These are phyloP conservation scores for Stylonectria norvegica DNA, from an alignment of 2,329 filamentous ascomycete genomes.

Conservation along the genomic window DNA sequence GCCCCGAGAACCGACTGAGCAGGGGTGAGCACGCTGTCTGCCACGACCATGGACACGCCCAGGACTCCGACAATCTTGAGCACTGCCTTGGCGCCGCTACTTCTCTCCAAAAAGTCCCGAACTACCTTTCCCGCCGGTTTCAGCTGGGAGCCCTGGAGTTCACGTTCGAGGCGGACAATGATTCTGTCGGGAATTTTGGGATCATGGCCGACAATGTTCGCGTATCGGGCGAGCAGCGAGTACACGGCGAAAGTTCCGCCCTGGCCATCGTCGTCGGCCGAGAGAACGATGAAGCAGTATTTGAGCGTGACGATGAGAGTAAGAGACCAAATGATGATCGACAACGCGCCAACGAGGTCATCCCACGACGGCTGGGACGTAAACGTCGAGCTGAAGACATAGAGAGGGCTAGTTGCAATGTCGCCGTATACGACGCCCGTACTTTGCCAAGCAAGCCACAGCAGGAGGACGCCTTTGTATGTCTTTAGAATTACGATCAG, in stretches of 20 bases:
- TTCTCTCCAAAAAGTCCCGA: constrained; percentile 57
- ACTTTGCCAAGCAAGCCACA: constrained; percentile 60
- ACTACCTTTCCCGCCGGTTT: constrained; percentile 48
- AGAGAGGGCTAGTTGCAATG: constrained; percentile 65
- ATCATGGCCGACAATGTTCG: constrained; percentile 58
- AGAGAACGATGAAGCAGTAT: constrained; percentile 63
- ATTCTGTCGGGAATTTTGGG: constrained; percentile 47
- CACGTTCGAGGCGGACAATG: constrained; percentile 57
- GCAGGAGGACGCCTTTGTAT: constrained; percentile 25
- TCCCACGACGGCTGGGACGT: constrained; percentile 50
- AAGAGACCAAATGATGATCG: constrained; percentile 66
- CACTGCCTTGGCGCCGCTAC: constrained; percentile 45
- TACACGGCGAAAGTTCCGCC: constrained; percentile 68
- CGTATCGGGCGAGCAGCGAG: constrained; percentile 57
- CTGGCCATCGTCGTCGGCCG: constrained; percentile 67
- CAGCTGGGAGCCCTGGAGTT: constrained; percentile 53
- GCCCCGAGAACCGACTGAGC: constrained; percentile 69
- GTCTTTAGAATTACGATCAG: constrained; percentile 16
- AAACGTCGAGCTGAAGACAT: constrained; percentile 69
- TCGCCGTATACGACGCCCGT: constrained; percentile 68
- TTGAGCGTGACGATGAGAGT: constrained; percentile 68
- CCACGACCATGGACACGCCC: constrained; percentile 65
- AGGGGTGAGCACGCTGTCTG: constrained; percentile 63
- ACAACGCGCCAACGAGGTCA: constrained; percentile 62
- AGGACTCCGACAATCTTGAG: constrained; percentile 62